These are phyloP conservation scores for Cladosporium sp. DNA, from an alignment of 2,329 filamentous ascomycete species.

Conservation along the genomic window DNA sequence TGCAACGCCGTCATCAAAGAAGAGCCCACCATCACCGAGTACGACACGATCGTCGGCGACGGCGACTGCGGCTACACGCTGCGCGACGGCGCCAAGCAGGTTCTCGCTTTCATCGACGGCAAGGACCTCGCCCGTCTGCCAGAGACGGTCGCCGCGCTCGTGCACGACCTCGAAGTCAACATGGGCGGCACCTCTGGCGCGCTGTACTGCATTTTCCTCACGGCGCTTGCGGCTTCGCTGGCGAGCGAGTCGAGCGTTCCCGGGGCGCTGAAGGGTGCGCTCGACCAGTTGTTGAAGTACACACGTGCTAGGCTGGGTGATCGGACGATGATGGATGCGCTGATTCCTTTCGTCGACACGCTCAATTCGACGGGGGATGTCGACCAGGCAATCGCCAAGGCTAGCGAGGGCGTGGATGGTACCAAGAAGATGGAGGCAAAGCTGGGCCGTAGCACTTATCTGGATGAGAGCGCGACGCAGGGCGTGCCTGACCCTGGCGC, in stretches of 20 bases:
- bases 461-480: constrained; percentile 33
- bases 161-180: constrained; percentile 32
- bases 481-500: constrained; percentile 35
- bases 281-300: constrained; percentile 30
- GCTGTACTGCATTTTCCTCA: constrained; percentile 34
- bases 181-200: constrained; percentile 35
- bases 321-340: constrained; percentile 34
- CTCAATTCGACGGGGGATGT: constrained; percentile 21
- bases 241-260: constrained; percentile 21
- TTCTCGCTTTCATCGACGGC: constrained; percentile 30
- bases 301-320: constrained; percentile 32
- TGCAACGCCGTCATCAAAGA: constrained; percentile 31
- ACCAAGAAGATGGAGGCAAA: constrained; percentile 34
- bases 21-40: constrained; percentile 34
- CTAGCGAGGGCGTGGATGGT: constrained; percentile 29
- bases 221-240: constrained; percentile 28
- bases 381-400: constrained; percentile 22
- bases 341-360: constrained; percentile 32
- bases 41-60: constrained; percentile 35
- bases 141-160: constrained; percentile 24
- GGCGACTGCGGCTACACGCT: constrained; percentile 36
- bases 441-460: constrained; percentile 32
- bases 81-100: constrained; percentile 32
- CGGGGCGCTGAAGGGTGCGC: constrained; percentile 23
- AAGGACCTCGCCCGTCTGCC: constrained; percentile 28